Conservation (phyloP, 176 grass and related monocot species). For the Lolium perenne region DNA sequence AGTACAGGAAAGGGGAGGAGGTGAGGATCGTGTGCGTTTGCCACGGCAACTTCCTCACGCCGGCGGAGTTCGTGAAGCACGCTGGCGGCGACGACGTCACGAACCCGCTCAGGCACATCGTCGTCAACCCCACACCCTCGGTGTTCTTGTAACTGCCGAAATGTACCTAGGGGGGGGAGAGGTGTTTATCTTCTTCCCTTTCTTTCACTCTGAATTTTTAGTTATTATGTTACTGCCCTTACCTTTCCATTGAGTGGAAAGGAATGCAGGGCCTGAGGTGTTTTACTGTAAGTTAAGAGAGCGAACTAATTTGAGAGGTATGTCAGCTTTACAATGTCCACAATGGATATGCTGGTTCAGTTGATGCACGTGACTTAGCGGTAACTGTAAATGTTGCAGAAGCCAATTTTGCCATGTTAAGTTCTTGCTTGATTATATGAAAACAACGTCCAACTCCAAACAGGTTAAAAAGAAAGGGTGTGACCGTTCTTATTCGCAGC, state of each 20-base stretch:
- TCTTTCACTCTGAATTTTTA: constrained; percentile 21
- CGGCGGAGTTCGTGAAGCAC: constrained; percentile 85
- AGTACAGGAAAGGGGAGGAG: constrained; percentile 73
- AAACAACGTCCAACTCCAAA: too few species aligned
- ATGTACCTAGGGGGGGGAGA: background rate
- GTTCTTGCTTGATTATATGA: background rate
- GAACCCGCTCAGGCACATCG: constrained; percentile 85
- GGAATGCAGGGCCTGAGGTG: constrained; percentile 38
- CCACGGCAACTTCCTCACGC: constrained; percentile 92
- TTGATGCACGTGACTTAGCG: background rate
- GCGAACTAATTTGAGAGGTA: constrained; percentile 11
- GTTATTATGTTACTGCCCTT: constrained; percentile 42
- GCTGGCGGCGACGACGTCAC: constrained; percentile 81
- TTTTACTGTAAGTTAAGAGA: constrained; percentile 44
- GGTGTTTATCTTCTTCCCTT: background rate
- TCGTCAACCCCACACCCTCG: constrained; percentile 57
- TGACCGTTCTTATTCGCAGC: too few species aligned
- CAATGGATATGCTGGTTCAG: constrained; percentile 31
- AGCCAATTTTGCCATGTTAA: background rate
- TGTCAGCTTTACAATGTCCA: constrained; percentile 34
- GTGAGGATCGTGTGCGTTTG: constrained; percentile 96
- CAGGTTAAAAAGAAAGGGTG: too few species aligned
- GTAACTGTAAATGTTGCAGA: constrained; percentile 2
- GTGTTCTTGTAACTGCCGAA: constrained; percentile 55
- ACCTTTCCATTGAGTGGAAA: constrained; percentile 9